phyloP scores from a whole-genome alignment of 2,329 filamentous ascomycete species.

The Aspergillus udagawae region DNA sequence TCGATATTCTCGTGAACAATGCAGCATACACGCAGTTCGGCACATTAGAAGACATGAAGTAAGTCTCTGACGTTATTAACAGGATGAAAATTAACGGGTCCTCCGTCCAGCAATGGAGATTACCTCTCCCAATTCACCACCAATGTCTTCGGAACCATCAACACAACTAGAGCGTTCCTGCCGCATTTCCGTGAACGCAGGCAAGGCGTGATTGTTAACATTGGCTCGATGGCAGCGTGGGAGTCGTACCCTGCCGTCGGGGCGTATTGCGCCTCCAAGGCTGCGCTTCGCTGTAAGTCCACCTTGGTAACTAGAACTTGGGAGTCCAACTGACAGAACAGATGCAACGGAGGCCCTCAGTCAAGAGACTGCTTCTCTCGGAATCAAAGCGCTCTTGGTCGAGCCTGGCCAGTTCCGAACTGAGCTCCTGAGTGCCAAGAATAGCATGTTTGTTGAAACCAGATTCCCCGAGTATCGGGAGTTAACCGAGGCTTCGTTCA shows the following conservation, averaged over 20 bases:
- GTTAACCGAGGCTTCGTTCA: constrained; percentile 14
- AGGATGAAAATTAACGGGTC: not conserved
- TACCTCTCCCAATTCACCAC: constrained; percentile 29
- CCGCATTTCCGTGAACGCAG: constrained; percentile 33
- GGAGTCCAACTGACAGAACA: not conserved
- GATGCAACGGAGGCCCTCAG: constrained; percentile 13
- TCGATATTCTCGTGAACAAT: constrained; percentile 37
- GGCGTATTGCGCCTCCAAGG: constrained; percentile 36
- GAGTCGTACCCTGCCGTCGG: constrained; percentile 20
- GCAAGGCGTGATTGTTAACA: constrained; percentile 34
- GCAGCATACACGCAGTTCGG: constrained; percentile 27
- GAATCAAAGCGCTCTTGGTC: constrained; percentile 32
- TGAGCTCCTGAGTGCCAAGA: constrained; percentile 19
- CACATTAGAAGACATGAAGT: constrained; percentile 22
- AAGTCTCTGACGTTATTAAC: not conserved
- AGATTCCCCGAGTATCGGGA: constrained; percentile 21
- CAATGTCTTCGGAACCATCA: constrained; percentile 38
- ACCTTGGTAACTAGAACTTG: not conserved
- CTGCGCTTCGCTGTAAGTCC: constrained; percentile 9
- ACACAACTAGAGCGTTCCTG: constrained; percentile 33
- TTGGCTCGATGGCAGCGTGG: constrained; percentile 34
- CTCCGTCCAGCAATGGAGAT: constrained; percentile 16
- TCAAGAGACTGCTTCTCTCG: constrained; percentile 30
- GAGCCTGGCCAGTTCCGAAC: constrained; percentile 38
- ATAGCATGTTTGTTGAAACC: constrained; percentile 5